Evolutionary conservation across 78 protist species (phyloP).

Genomic region (Dictyostelium firmibasis): DNA sequence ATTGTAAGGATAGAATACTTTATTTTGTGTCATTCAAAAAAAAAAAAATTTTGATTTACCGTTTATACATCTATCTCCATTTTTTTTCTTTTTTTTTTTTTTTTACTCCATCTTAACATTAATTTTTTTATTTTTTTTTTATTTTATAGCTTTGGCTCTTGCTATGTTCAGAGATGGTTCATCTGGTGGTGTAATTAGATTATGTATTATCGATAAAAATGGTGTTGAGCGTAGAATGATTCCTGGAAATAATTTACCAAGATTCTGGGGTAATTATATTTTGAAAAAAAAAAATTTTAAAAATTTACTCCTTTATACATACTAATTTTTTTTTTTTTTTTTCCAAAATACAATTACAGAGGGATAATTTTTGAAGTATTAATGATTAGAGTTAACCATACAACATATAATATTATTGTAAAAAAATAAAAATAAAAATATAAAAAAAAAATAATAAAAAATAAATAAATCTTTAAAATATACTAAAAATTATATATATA

Average conservation of each 20-base stretch:
- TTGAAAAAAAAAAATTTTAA: not conserved
- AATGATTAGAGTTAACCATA: not conserved
- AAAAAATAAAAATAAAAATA: not conserved
- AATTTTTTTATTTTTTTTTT: not conserved
- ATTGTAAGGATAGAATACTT: slow-evolving; percentile 59
- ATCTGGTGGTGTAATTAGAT: slow-evolving; percentile 98
- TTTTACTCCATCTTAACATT: not conserved
- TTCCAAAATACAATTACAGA: too few species aligned
- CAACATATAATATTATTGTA: not conserved
- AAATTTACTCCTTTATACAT: not conserved
- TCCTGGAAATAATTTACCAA: slow-evolving; percentile 83
- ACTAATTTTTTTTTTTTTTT: not conserved
- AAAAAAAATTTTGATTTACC: too few species aligned
- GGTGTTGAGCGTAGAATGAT: slow-evolving; percentile 87
- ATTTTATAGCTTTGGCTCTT: slow-evolving; percentile 85
- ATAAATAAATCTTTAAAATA: not conserved
- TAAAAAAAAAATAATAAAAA: too few species aligned
- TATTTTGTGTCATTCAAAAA: not conserved
- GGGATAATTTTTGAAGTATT: not conserved
- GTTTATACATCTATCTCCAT: not conserved
- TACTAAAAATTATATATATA: not conserved
- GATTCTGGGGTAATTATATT: slow-evolving; percentile 41
- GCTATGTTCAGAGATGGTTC: slow-evolving; percentile 98
- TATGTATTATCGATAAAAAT: slow-evolving; percentile 82
- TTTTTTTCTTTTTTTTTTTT: not conserved